Percentiles rank a stretch among this genome's conserved stretches.
phyloP scores from a whole-genome alignment of 495 filamentous ascomycete species.

The Parathielavia appendiculata region DNA sequence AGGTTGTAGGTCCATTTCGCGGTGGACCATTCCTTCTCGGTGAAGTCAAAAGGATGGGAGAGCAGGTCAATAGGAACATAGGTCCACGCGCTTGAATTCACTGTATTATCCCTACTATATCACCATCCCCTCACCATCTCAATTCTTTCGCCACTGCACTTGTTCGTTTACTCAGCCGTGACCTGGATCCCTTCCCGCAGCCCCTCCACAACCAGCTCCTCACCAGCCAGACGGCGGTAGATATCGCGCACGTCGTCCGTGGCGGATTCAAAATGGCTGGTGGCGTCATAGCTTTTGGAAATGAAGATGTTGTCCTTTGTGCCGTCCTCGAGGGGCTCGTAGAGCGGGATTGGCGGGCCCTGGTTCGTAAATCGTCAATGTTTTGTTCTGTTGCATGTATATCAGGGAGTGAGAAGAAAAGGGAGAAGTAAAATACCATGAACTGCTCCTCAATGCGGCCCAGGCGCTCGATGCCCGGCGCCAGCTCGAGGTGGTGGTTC shows the following conservation, averaged over 20 bases:
- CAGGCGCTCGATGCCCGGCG: constrained; percentile 88
- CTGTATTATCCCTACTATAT: constrained; percentile 13
- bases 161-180: constrained; percentile 39
- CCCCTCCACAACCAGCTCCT: constrained; percentile 71
- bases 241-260: constrained; percentile 91
- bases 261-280: constrained; percentile 91
- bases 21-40: no score
- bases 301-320: constrained; percentile 90
- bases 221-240: constrained; percentile 78
- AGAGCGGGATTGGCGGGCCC: constrained; percentile 82
- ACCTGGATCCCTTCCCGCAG: constrained; percentile 54
- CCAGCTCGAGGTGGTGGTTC: constrained; percentile 93
- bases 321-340: constrained; percentile 85
- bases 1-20: no score
- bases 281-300: constrained; percentile 96
- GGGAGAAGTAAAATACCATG: constrained; percentile 49
- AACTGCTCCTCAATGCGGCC: constrained; percentile 96
- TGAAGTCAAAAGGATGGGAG: no score
- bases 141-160: not conserved
- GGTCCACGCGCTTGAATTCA: constrained; percentile 1
- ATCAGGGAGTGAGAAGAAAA: not conserved
- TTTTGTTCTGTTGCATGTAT: not conserved
- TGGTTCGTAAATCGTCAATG: constrained; percentile 22
- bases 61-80: not conserved
- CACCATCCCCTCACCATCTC: not conserved